Evolutionary conservation across 768 basidiomycete species (phyloP), one percentile per base, ranked within the genome.

Genomic region (Naganishia vaughanmartiniae): DNA sequence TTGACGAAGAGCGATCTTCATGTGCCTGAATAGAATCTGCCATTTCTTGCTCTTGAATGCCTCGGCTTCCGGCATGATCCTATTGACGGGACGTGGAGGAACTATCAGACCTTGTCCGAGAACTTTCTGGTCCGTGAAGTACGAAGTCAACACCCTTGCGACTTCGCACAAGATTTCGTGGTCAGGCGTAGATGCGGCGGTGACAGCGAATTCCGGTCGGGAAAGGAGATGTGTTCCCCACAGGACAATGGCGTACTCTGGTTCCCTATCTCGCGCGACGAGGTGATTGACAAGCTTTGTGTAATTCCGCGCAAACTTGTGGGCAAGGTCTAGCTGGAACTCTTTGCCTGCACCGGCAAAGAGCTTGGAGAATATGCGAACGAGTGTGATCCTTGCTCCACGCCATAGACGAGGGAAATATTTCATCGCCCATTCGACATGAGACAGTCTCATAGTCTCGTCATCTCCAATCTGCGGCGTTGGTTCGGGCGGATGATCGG

Each of bases 1-100:
- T 86, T 74, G 87, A 83, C 78, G 76, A 28, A 84, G 87, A 34
- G 98, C 85, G 80, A 94, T 92, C 74, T 89, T 89, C 80, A 84
- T 72, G 73, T 84, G 82, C 17, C 72, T 72, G 48, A 97, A 95
- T 56, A 98, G 87, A 1, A 92, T 91, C 89, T 93, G 91, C 83
- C 95, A 96, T 11, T 94, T 89, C 79, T 97, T 97, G 21, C 90
- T 92, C 81, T 91, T 90, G 87, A 96, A 96, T 0, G 91, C 89
- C 70, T 88, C 87, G 46, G 88, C 87, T 57, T 96, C 94, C 48
- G 92, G 89, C 71, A 94, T 91, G 66, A 96, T 80, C 24, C 75
- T 57, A 78, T 75, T 77, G 76, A 74, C 55, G 21, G 66, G 46
- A 10, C 36, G 60, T 77, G 72, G 93, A 89, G 54, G 69, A 65